Conservation (phyloP, 129 eudicot species). For the Scalesia atractyloides region DNA sequence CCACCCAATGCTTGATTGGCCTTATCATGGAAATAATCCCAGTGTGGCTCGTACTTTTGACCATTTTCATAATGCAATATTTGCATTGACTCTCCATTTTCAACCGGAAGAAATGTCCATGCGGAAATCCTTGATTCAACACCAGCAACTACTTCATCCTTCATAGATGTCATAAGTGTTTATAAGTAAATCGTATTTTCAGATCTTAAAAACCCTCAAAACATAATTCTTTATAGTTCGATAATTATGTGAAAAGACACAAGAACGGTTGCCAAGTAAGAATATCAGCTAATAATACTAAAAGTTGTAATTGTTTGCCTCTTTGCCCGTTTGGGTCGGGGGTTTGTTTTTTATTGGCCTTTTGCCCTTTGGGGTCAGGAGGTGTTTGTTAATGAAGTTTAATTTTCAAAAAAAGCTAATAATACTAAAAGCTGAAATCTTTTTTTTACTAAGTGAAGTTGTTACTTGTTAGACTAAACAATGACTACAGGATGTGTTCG, state of each 20-base stretch:
- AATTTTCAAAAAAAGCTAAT: too few species aligned
- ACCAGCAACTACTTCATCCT: constrained; percentile 67
- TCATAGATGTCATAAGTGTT: not conserved
- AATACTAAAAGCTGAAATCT: not conserved
- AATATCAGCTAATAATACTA: not conserved
- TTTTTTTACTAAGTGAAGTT: not conserved
- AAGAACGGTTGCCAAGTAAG: not conserved
- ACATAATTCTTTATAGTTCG: not conserved
- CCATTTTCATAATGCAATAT: constrained; percentile 63
- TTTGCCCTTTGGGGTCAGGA: too few species aligned
- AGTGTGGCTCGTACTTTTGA: constrained; percentile 29
- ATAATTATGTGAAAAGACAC: not conserved
- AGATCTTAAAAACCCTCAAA: constrained; percentile 3
- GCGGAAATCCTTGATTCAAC: constrained; percentile 74
- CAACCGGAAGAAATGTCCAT: constrained; percentile 75
- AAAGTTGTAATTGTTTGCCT: not conserved
- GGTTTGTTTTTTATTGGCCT: too few species aligned
- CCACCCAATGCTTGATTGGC: constrained; percentile 77
- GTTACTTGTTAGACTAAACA: not conserved
- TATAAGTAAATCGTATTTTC: constrained; percentile 20
- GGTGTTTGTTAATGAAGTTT: too few species aligned
- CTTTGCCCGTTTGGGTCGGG: too few species aligned
- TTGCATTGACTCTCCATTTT: constrained; percentile 82
- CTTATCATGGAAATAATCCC: constrained; percentile 64
- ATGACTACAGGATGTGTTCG: not conserved